Evolutionary conservation across 169 alveolate genomes (phyloP).

Genomic region (Miamiensis avidus): DNA sequence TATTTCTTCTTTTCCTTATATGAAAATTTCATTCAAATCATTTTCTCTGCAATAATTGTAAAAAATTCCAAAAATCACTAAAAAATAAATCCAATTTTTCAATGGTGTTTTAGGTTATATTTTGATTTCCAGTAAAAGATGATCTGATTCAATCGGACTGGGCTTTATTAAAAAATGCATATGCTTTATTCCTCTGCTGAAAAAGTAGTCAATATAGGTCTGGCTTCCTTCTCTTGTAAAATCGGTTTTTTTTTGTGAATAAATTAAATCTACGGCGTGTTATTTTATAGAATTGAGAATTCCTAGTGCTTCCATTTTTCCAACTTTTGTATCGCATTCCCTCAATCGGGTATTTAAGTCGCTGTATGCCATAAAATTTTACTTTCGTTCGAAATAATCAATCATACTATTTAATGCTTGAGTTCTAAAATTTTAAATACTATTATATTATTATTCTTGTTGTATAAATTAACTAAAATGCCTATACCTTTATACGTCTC

Average conservation of each 20-base stretch:
- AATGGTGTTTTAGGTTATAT: background rate
- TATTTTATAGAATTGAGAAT: too few relatives aligned
- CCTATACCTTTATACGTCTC: background rate
- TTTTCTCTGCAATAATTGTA: background rate
- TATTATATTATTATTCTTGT: too few relatives aligned
- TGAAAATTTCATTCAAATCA: background rate
- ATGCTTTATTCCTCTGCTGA: background rate
- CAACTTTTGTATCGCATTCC: background rate
- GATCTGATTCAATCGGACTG: background rate
- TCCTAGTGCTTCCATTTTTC: background rate
- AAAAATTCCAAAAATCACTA: too few relatives aligned
- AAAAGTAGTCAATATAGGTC: background rate
- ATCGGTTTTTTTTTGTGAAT: background rate
- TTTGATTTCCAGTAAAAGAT: background rate
- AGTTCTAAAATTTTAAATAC: background rate
- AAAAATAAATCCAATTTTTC: too few relatives aligned
- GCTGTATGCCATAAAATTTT: background rate
- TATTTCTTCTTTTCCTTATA: too few relatives aligned
- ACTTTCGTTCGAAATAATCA: background rate
- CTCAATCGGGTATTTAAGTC: background rate
- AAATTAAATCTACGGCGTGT: background rate
- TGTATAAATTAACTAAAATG: too few relatives aligned
- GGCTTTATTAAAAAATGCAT: background rate
- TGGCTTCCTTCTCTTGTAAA: background rate
- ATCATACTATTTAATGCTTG: background rate